Conservation (phyloP, 2,329 filamentous ascomycete species). For the Alternaria atra region DNA sequence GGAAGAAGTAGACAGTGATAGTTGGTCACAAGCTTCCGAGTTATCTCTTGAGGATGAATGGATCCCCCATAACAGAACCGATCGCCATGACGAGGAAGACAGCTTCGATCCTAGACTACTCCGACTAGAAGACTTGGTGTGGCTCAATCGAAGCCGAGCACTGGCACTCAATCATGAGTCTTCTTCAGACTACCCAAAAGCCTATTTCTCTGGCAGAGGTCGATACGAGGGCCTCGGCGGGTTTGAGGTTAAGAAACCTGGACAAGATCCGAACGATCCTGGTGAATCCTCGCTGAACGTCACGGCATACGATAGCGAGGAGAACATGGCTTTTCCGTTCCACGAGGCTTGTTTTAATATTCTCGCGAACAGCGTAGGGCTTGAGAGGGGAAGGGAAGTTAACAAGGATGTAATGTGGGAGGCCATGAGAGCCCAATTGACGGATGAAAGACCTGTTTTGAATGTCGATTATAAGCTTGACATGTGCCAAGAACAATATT, state of each 20-base stretch:
- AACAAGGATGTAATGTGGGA: constrained; percentile 26
- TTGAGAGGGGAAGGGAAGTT: constrained; percentile 4
- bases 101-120: constrained; percentile 27
- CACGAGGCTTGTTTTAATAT: constrained; percentile 31
- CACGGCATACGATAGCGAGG: neutral
- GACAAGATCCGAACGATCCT: constrained; percentile 23
- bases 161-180: constrained; percentile 25
- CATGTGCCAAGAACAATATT: constrained; percentile 15
- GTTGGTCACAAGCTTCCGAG: constrained; percentile 14
- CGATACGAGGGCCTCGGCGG: constrained; percentile 19
- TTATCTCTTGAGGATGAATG: neutral
- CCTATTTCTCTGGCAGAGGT: constrained; percentile 27
- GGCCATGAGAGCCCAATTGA: constrained; percentile 9
- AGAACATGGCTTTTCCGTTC: constrained; percentile 22
- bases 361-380: constrained; percentile 23
- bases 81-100: constrained; percentile 11
- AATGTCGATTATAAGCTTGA: constrained; percentile 25
- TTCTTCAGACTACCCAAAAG: constrained; percentile 1
- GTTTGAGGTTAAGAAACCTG: constrained; percentile 4
- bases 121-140: constrained; percentile 16
- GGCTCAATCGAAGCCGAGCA: constrained; percentile 20
- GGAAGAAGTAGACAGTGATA: neutral
- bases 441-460: constrained; percentile 6
- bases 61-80: neutral
- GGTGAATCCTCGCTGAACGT: constrained; percentile 11